Percentiles rank a stretch among this genome's conserved stretches.
phyloP scores from a whole-genome alignment of 2,329 filamentous ascomycete species.

The Fusarium scirpi region DNA sequence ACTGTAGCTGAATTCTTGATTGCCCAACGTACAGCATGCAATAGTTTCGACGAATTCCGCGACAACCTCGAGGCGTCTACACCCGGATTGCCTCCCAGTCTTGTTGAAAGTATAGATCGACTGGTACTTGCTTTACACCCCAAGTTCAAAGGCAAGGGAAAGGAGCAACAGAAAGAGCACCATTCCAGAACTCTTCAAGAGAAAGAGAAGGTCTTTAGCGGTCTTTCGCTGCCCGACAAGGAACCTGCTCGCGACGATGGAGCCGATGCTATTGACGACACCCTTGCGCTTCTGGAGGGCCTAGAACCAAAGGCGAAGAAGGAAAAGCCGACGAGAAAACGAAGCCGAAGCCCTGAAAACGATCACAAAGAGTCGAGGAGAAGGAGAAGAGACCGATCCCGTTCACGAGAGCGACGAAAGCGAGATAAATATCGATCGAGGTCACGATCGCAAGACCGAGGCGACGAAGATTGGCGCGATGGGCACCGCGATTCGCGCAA shows the following conservation, averaged over 20 bases:
- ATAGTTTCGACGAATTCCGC: constrained; percentile 79
- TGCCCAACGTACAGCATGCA: constrained; percentile 83
- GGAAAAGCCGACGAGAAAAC: constrained; percentile 63
- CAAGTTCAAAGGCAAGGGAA: constrained; percentile 75
- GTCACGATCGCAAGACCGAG: constrained; percentile 54
- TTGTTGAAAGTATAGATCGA: constrained; percentile 92
- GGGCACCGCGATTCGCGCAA: constrained; percentile 49
- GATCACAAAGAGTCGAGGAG: constrained; percentile 57
- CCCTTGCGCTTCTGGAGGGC: constrained; percentile 89
- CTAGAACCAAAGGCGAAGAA: constrained; percentile 76
- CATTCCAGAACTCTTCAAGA: constrained; percentile 67
- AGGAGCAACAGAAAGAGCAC: constrained; percentile 56
- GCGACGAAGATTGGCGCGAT: constrained; percentile 61
- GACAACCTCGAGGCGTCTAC: constrained; percentile 69
- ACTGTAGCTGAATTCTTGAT: constrained; percentile 97
- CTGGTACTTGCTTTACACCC: constrained; percentile 92
- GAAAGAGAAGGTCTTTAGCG: constrained; percentile 90
- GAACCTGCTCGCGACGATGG: constrained; percentile 56
- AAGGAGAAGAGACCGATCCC: constrained; percentile 56
- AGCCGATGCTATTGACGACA: constrained; percentile 86
- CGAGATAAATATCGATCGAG: constrained; percentile 53
- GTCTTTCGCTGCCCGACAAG: constrained; percentile 86
- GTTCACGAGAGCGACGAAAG: constrained; percentile 57
- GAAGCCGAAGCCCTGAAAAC: constrained; percentile 69
- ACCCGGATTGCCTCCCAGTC: constrained; percentile 83